Percentiles rank a stretch among this genome's conserved stretches.
These are phyloP conservation scores for Pleomassaria siparia DNA, from an alignment of 2,329 filamentous ascomycete genomes.

Conservation along the genomic window DNA sequence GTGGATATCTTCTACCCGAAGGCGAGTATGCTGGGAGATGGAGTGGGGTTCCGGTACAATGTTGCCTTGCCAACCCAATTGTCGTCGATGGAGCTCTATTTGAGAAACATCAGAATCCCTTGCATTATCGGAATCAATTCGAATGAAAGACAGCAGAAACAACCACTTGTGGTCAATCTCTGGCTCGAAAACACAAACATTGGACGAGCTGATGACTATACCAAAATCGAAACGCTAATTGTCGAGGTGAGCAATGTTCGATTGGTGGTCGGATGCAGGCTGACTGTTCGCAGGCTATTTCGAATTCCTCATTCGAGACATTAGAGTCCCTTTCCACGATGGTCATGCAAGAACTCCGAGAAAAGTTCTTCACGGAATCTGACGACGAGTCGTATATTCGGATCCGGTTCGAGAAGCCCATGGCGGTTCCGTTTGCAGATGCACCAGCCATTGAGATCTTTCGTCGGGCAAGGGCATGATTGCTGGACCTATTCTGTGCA, in stretches of 20 bases:
- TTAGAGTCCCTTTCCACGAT: conserved; percentile 48
- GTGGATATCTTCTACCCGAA: conserved; percentile 65
- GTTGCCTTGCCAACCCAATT: not conserved
- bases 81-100: conserved; percentile 44
- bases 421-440: conserved; percentile 72
- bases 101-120: conserved; percentile 64
- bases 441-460: conserved; percentile 67
- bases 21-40: conserved; percentile 66
- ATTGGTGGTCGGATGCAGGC: not conserved
- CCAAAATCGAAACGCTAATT: conserved; percentile 60
- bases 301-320: conserved; percentile 49
- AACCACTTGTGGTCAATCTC: conserved; percentile 65
- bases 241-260: conserved; percentile 55
- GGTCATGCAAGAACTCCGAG: conserved; percentile 45
- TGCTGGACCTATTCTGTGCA: not conserved
- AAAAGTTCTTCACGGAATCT: conserved; percentile 37
- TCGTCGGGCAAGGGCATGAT: conserved; percentile 19
- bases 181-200: conserved; percentile 58
- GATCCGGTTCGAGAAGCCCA: conserved; percentile 70
- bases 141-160: conserved; percentile 67
- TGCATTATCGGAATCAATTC: conserved; percentile 71
- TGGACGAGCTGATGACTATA: conserved; percentile 53
- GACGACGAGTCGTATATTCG: conserved; percentile 55
- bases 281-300: conserved; percentile 41
- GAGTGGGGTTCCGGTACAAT: conserved; percentile 51